Base-by-base conservation (phyloP, 306 rosid genomes). In the Comarum palustre region DNA sequence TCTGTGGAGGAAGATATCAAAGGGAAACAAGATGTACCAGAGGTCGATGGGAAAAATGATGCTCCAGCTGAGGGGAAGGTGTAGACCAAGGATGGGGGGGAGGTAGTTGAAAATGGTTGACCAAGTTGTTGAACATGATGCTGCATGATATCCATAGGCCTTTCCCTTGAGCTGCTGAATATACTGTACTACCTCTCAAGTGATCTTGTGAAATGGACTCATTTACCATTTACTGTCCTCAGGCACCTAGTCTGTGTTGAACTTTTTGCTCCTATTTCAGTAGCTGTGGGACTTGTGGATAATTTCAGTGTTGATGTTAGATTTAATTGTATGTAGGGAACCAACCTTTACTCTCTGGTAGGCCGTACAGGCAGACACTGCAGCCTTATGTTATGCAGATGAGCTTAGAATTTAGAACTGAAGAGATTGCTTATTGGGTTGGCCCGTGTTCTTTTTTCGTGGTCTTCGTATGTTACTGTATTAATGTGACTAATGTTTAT, bases 41-140 rank as follows among this genome's bases (percentile, higher is more conserved):
- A 72, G 78, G 79, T 59, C 38, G 81, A 69, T 74, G 89, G 73
- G 32, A 81, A 80, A 45, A 57, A 36, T 57, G 68, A 58, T 41
- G 65, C 58, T 75, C 79, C 79, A 62, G 77, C 73, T 19, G 87
- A 84, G 50, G 85, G 84, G 67, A 76, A 79, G 67, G 54, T 77
- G 57, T 59, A 77, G 63, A 75, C 78, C 74, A 73, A 72, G 60
- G 92, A 76, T 32, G 81, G 71, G 20, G 81, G 71, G 20, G 75
- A 73, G 68, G 61, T 77, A 47, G 66, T 76, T 34, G 92, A 84
- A 79, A 87, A 82, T 25, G 88, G 84, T 81, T 74, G 85, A 68
- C 67, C 84, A 77, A 80, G 80, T 73, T 61, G 71, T 65, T 80
- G 80, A 50, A 75, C 66, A 66, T 72, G 86, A 81, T 75, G 72